Conservation (phyloP, 225 moss, liverwort and hornwort species). For the Sphagnum tenellum region DNA sequence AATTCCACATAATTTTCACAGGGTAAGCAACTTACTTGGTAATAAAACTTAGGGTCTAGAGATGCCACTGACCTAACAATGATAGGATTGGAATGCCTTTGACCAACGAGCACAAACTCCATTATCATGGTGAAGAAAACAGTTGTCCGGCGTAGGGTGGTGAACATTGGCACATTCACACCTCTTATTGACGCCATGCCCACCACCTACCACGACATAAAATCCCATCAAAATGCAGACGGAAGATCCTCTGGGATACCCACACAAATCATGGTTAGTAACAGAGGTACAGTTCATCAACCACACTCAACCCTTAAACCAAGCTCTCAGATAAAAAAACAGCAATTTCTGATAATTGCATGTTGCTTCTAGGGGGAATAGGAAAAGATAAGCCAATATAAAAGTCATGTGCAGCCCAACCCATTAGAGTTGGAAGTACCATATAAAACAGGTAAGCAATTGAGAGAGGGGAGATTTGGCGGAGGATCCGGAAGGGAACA, state of each 20-base stretch:
- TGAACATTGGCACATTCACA: constrained; percentile 98
- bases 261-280: not conserved
- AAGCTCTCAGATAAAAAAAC: too few species aligned
- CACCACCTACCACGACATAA: constrained; percentile 52
- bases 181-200: constrained; percentile 99
- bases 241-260: not conserved
- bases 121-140: constrained; percentile 90
- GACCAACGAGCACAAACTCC: constrained; percentile 75
- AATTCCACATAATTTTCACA: too few species aligned
- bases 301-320: too few species aligned
- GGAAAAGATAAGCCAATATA: too few species aligned
- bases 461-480: constrained; percentile 70
- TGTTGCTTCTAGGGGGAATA: too few species aligned
- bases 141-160: constrained; percentile 92
- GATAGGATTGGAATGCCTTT: constrained; percentile 69
- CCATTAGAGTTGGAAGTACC: constrained; percentile 22
- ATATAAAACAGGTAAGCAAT: constrained; percentile 92
- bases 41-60: not conserved
- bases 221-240: not conserved
- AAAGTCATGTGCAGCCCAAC: too few species aligned
- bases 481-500: constrained; percentile 57
- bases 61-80: constrained; percentile 48
- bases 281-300: too few species aligned
- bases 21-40: not conserved
- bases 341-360: too few species aligned